Conservation (phyloP, 192 early-diverging fungal genomes). For the Irineochytrium annulatum region DNA sequence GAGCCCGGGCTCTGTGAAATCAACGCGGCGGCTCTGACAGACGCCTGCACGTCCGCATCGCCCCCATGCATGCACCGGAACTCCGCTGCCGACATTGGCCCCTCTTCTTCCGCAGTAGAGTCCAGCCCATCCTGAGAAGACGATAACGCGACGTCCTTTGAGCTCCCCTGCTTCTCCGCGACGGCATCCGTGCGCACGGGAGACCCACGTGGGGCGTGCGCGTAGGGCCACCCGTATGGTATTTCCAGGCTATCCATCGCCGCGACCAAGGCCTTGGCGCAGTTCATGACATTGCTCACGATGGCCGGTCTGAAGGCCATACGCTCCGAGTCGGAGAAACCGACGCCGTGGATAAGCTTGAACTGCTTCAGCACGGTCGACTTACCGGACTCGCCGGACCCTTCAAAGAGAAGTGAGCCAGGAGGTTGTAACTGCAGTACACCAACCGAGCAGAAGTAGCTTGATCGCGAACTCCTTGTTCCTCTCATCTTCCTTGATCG, state of each 20-base stretch:
- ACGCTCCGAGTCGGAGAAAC: slow-evolving; percentile 27
- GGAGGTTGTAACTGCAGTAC: too few species aligned
- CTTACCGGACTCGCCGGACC: slow-evolving; percentile 46
- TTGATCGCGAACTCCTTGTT: slow-evolving; percentile 25
- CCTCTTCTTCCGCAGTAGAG: background rate
- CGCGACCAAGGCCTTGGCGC: slow-evolving; percentile 24
- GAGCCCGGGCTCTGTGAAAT: background rate
- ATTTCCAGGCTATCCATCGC: slow-evolving; percentile 34
- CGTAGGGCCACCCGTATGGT: slow-evolving; percentile 17
- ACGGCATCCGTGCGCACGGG: background rate
- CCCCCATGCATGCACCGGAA: background rate
- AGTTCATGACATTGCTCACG: slow-evolving; percentile 26
- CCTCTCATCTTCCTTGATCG: slow-evolving; percentile 37
- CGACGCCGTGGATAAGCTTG: slow-evolving; percentile 35
- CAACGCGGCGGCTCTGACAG: slow-evolving; percentile 16
- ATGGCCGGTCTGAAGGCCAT: slow-evolving; percentile 25
- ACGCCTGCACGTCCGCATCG: background rate
- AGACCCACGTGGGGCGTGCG: background rate
- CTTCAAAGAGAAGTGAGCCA: too few species aligned
- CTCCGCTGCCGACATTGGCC: background rate
- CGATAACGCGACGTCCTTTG: background rate
- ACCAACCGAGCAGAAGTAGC: slow-evolving; percentile 31
- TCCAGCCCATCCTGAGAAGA: too few species aligned
- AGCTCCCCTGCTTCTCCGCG: background rate
- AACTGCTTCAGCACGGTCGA: slow-evolving; percentile 46